Conservation (phyloP, 169 alveolate genomes). For the Cryptosporidium xiaoi region DNA sequence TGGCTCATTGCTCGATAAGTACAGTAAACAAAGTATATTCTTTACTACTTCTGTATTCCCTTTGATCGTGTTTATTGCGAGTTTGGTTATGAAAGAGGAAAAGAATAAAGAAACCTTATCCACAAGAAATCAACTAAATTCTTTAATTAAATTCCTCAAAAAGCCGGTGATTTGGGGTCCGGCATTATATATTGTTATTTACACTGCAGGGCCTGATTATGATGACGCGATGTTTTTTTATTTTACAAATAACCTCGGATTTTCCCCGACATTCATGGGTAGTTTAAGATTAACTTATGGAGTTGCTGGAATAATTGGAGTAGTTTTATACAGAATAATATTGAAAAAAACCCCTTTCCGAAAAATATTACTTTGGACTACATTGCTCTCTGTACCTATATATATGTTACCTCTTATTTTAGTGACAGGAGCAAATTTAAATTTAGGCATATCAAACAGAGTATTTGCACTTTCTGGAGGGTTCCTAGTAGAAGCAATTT, state of each 20-base stretch:
- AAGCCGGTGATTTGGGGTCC: conserved; percentile 91
- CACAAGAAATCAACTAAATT: conserved; percentile 81
- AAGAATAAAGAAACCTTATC: conserved; percentile 77
- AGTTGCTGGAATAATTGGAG: conserved; percentile 91
- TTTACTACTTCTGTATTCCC: conserved; percentile 91
- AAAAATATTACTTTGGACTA: conserved; percentile 88
- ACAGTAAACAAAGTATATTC: conserved; percentile 87
- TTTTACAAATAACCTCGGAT: conserved; percentile 91
- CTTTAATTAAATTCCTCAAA: conserved; percentile 84
- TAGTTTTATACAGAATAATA: conserved; percentile 87
- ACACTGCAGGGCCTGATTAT: conserved; percentile 90
- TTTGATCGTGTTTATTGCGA: conserved; percentile 82
- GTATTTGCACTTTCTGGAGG: conserved; percentile 91
- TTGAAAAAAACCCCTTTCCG: conserved; percentile 88
- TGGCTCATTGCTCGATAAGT: conserved; percentile 90
- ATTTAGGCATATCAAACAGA: conserved; percentile 89
- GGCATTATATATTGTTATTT: conserved; percentile 87
- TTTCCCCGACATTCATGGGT: conserved; percentile 94
- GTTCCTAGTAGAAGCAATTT: conserved; percentile 91
- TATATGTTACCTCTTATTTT: conserved; percentile 85
- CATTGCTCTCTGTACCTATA: conserved; percentile 86
- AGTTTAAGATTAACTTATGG: conserved; percentile 92
- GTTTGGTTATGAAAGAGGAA: conserved; percentile 87
- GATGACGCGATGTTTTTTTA: conserved; percentile 94
- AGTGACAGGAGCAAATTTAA: conserved; percentile 87